phyloP scores from a whole-genome alignment of 2,329 filamentous ascomycete genomes.

The Calonectria multiphialidica region DNA sequence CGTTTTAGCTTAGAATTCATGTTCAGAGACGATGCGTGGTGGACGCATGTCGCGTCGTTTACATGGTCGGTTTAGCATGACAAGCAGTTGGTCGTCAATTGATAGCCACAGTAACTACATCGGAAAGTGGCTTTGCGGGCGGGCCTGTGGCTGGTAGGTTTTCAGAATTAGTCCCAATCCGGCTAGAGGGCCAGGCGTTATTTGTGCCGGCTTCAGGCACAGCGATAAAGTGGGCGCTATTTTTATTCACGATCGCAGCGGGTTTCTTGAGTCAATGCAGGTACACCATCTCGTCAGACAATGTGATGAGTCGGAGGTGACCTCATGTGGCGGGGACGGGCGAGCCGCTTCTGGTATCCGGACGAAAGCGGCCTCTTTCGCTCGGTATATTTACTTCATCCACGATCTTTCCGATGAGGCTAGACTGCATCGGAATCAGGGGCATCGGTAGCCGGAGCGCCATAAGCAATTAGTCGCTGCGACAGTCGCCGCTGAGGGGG shows the following conservation, averaged over 20 bases:
- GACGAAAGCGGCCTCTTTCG: slow-evolving; percentile 2
- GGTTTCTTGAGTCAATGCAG: slow-evolving; percentile 21
- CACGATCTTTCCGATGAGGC: neutral
- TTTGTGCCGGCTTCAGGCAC: slow-evolving; percentile 26
- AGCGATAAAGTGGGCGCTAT: slow-evolving; percentile 28
- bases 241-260: slow-evolving; percentile 20
- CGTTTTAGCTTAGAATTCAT: slow-evolving; percentile 46
- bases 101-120: slow-evolving; percentile 11
- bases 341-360: neutral
- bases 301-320: slow-evolving; percentile 23
- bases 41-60: slow-evolving; percentile 28
- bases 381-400: neutral
- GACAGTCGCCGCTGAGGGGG: slow-evolving; percentile 15
- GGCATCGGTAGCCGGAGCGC: neutral
- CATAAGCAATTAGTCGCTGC: neutral
- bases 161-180: slow-evolving; percentile 3
- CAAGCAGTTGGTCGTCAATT: neutral
- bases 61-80: neutral
- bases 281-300: slow-evolving; percentile 18
- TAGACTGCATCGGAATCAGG: slow-evolving; percentile 3
- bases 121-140: slow-evolving; percentile 22
- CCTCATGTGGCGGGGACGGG: slow-evolving; percentile 15
- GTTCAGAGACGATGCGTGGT: neutral
- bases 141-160: slow-evolving; percentile 21
- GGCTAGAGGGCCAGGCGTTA: slow-evolving; percentile 6